These are phyloP conservation scores for Alternaria sp. DNA, from an alignment of 2,329 filamentous ascomycete genomes.

Conservation along the genomic window DNA sequence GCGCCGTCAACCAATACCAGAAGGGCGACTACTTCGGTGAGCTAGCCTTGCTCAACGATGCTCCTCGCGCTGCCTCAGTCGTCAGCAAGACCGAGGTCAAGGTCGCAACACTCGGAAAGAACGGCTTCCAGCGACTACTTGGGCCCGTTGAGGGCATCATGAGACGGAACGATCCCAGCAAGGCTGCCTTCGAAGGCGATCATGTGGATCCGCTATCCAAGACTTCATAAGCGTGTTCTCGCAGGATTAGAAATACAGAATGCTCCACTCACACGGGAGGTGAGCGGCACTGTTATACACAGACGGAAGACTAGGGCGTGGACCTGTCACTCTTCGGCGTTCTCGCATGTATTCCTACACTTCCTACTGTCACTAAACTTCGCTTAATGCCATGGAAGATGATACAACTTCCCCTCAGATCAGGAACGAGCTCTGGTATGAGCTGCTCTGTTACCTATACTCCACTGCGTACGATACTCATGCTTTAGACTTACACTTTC, in stretches of 20 bases:
- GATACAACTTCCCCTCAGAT: conserved; percentile 16
- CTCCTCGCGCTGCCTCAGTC: conserved; percentile 88
- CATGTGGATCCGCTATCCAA: conserved; percentile 68
- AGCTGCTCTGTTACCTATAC: conserved; percentile 37
- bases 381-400: conserved; percentile 26
- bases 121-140: conserved; percentile 90
- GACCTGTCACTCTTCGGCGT: conserved; percentile 20
- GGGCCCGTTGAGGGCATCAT: conserved; percentile 95
- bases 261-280: background rate
- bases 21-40: conserved; percentile 99
- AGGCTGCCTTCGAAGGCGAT: conserved; percentile 40
- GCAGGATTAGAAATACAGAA: background rate
- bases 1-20: conserved; percentile 78
- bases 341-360: conserved; percentile 47
- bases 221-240: conserved; percentile 18
- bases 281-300: background rate
- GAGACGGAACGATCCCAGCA: conserved; percentile 72
- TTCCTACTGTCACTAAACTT: conserved; percentile 50
- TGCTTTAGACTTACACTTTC: conserved; percentile 9
- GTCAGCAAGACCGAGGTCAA: conserved; percentile 86
- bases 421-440: conserved; percentile 24
- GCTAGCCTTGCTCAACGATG: conserved; percentile 89
- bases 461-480: conserved; percentile 39
- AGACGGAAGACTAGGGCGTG: background rate
- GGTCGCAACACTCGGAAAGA: conserved; percentile 89